Percentiles rank a stretch among this genome's conserved stretches.
phyloP scores from a whole-genome alignment of 1,139 yeast species.

The Pneumocystis oryctolagi region DNA sequence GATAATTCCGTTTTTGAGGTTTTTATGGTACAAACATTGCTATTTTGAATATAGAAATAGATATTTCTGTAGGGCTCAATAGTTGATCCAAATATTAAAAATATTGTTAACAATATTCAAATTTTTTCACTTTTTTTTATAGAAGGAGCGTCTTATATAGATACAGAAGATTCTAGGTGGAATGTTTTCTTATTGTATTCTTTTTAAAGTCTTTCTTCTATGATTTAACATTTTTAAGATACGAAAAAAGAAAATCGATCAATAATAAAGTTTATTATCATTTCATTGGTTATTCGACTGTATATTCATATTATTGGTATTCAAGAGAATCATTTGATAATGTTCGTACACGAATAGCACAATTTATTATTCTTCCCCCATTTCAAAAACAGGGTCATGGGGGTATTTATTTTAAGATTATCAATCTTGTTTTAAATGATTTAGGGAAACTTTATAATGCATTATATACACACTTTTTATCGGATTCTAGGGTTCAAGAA shows the following conservation, averaged over 20 bases:
- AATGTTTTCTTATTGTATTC: conserved; percentile 31
- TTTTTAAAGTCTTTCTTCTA: not conserved
- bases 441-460: conserved; percentile 36
- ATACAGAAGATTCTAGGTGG: conserved; percentile 63
- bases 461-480: conserved; percentile 41
- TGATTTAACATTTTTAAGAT: not conserved
- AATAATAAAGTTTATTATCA: conserved; percentile 18
- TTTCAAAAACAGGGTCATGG: conserved; percentile 64
- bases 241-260: conserved; percentile 18
- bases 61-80: conserved; percentile 26
- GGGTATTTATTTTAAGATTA: conserved; percentile 19
- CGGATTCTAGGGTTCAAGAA: conserved; percentile 44
- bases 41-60: not conserved
- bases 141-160: conserved; percentile 89
- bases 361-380: conserved; percentile 70
- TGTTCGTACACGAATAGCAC: conserved; percentile 64
- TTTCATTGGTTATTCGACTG: conserved; percentile 69
- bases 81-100: conserved; percentile 30
- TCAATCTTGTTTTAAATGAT: not conserved
- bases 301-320: conserved; percentile 72
- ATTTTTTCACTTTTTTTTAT: conserved; percentile 68
- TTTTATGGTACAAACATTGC: conserved; percentile 15
- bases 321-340: conserved; percentile 6
- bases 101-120: conserved; percentile 56
- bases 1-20: conserved; percentile 27